phyloP scores from a whole-genome alignment of 495 filamentous ascomycete genomes.

The Penicillium verhagenii region DNA sequence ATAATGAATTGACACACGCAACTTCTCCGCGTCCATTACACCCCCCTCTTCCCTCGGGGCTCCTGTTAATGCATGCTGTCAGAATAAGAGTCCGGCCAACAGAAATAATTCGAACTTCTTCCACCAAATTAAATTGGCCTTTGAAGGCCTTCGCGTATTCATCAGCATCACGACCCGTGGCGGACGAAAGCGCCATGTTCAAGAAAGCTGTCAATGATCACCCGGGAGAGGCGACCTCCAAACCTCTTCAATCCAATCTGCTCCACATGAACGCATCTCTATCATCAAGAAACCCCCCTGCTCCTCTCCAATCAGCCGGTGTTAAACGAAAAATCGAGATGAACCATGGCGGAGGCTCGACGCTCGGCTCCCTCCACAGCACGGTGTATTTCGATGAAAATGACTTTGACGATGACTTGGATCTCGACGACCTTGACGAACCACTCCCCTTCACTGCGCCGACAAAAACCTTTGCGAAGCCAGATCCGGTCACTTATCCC shows the following conservation, averaged over 20 bases:
- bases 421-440: constrained; percentile 43
- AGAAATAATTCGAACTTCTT: constrained; percentile 20
- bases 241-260: constrained; percentile 39
- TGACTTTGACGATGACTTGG: constrained; percentile 54
- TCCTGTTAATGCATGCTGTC: constrained; percentile 36
- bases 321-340: constrained; percentile 48
- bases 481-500: constrained; percentile 24
- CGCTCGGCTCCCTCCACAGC: constrained; percentile 43
- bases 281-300: constrained; percentile 23
- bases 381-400: constrained; percentile 55
- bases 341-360: constrained; percentile 29
- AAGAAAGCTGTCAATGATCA: constrained; percentile 45
- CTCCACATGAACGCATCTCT: constrained; percentile 22
- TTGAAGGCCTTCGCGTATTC: constrained; percentile 27
- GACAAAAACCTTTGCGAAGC: constrained; percentile 16
- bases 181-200: constrained; percentile 36
- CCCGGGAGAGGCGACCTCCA: constrained; percentile 27
- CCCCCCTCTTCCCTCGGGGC: background rate
- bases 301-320: constrained; percentile 29
- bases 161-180: constrained; percentile 20
- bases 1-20: background rate
- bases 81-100: constrained; percentile 15
- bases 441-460: constrained; percentile 33
- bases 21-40: background rate
- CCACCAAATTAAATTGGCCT: constrained; percentile 20